phyloP scores from a whole-genome alignment of 164 flowering plant species.

The Cinnamomum micranthum region DNA sequence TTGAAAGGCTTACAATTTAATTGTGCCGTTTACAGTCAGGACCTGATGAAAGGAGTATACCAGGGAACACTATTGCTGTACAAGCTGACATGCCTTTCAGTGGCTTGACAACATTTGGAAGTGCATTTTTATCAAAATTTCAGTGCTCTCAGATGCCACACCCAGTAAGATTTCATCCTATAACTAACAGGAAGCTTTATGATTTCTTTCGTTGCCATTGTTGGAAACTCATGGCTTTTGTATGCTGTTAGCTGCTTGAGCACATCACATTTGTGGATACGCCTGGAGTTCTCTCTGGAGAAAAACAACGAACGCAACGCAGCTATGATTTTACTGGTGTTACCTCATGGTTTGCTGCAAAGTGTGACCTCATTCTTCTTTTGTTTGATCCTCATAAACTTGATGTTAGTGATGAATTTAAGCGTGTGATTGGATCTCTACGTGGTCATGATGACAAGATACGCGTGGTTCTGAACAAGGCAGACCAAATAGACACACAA shows the following conservation, averaged over 20 bases:
- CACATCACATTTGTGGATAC: slow-evolving; percentile 94
- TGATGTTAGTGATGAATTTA: slow-evolving; percentile 96
- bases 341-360: slow-evolving; percentile 98
- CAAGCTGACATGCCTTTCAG: slow-evolving; percentile 98
- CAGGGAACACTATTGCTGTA: slow-evolving; percentile 95
- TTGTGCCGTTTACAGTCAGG: slow-evolving; percentile 53
- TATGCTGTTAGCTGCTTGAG: slow-evolving; percentile 68
- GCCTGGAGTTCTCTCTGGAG: slow-evolving; percentile 96
- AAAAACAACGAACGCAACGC: slow-evolving; percentile 93
- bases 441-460: slow-evolving; percentile 98
- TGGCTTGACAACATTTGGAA: slow-evolving; percentile 89
- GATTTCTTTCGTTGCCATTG: background rate
- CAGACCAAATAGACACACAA: slow-evolving; percentile 98
- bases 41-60: slow-evolving; percentile 89
- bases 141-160: slow-evolving; percentile 99
- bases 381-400: slow-evolving; percentile 96
- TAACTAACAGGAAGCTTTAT: background rate
- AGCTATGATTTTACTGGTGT: slow-evolving; percentile 98
- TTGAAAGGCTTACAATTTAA: background rate
- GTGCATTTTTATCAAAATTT: slow-evolving; percentile 93
- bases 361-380: slow-evolving; percentile 87
- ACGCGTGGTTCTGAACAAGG: slow-evolving; percentile 93
- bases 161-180: slow-evolving; percentile 51
- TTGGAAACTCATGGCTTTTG: slow-evolving; percentile 6
- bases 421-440: slow-evolving; percentile 86